Conservation (phyloP, 306 rosid genomes). For the Sindora glabra region DNA sequence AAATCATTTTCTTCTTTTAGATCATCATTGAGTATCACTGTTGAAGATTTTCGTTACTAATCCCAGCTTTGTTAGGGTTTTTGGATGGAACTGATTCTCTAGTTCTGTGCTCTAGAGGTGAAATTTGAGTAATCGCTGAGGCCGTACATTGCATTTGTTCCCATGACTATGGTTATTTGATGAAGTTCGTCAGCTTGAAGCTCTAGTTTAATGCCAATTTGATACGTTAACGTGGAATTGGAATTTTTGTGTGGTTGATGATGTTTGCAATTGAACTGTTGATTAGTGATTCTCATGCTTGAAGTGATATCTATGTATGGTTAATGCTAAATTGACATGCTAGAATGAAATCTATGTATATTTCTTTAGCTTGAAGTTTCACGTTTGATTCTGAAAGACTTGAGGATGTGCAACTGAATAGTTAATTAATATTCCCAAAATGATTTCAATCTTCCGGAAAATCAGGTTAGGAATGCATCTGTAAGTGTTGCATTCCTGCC, state of each 20-base stretch:
- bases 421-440: background rate
- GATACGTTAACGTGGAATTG: no score
- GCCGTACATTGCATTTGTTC: background rate
- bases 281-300: no score
- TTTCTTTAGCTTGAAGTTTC: background rate
- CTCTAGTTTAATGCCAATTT: background rate
- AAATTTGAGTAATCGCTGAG: background rate
- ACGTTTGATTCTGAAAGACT: background rate
- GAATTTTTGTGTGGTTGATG: no score
- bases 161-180: background rate
- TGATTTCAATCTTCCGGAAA: no score
- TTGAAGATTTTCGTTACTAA: background rate
- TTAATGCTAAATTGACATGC: background rate
- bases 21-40: conserved; percentile 3
- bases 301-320: no score
- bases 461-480: background rate
- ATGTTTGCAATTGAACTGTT: no score
- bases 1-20: background rate
- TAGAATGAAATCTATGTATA: background rate
- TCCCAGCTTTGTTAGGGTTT: background rate
- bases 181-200: background rate
- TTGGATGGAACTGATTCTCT: background rate
- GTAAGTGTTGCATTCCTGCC: background rate
- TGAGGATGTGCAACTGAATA: background rate
- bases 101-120: background rate